Base-by-base conservation (phyloP, 257 asterid species). In the Fraxinus americana region DNA sequence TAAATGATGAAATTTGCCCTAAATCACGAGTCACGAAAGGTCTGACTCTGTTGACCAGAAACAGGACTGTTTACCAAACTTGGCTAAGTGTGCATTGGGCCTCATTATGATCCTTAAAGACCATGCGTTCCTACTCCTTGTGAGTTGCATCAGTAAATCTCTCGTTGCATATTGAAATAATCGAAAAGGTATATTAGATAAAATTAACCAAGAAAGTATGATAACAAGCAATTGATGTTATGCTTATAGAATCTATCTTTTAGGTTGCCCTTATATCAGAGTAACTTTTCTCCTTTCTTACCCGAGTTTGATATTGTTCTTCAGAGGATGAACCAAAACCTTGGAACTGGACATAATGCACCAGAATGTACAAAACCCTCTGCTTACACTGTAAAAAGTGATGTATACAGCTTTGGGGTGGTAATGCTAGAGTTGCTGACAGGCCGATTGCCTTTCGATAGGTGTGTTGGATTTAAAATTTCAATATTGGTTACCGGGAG, bases 371-470 rank as follows among this genome's bases (percentile, higher is more conserved):
- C 88, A 75, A 78, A 78, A 57, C 85, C 88, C 68, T 77, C 85
- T 10, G 80, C 80, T 5, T 84, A 83, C 81, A 79, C 87, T 23
- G 27, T 57, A 23, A 88, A 90, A 85, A 87, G 92, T 63, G 94
- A 90, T 80, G 87, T 88, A 13, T 90, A 86, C 72, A 85, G 90
- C 75, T 88, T 90, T 52, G 94, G 94, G 70, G 90, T 88, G 29
- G 86, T 90, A 48, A 88, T 90, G 94, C 78, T 90, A 74, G 94
- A 90, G 80, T 77, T 90, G 16, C 52, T 90, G 73, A 88, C 92
- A 7, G 91, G 94, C 9, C 90, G 90, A 48, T 81, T 76, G 81
- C 91, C 92, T 17, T 84, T 80, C 57, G 92, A 88, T 76, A 84
- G 93, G 93, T 89, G 72, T 43, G 67, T 17, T 27, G 8, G 25